Evolutionary conservation across 1,139 yeast genomes (phyloP).

Genomic region (Kurtzmaniella quercitrusa): DNA sequence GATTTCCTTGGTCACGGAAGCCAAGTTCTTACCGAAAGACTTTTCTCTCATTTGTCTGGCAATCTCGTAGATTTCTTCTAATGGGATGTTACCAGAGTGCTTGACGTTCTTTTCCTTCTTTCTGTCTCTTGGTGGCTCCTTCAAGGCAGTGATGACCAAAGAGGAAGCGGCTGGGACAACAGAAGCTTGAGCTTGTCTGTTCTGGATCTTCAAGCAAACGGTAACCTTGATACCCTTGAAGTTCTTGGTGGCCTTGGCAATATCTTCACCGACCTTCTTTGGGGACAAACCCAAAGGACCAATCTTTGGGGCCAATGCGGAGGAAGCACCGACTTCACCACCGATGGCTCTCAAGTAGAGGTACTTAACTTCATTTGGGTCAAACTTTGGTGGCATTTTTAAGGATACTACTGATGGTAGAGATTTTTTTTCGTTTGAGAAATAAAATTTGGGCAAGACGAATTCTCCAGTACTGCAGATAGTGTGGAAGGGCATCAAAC

Average conservation of each 20-base stretch:
- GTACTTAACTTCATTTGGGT: slow-evolving; percentile 97
- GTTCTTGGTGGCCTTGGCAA: slow-evolving; percentile 99
- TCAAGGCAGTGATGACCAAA: slow-evolving; percentile 96
- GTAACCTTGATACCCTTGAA: slow-evolving; percentile 99
- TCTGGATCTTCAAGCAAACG: slow-evolving; percentile 97
- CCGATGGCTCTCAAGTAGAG: slow-evolving; percentile 99
- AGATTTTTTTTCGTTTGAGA: neutral
- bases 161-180: slow-evolving; percentile 99
- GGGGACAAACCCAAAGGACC: slow-evolving; percentile 99
- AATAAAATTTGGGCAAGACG: neutral
- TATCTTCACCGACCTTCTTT: slow-evolving; percentile 99
- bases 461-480: slow-evolving; percentile 1
- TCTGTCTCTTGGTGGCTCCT: slow-evolving; percentile 99
- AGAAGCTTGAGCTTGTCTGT: slow-evolving; percentile 99
- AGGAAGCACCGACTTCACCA: slow-evolving; percentile 99
- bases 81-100: slow-evolving; percentile 98
- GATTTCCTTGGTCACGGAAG: slow-evolving; percentile 97
- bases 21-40: slow-evolving; percentile 96
- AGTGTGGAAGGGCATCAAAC: neutral
- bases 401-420: slow-evolving; percentile 5
- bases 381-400: slow-evolving; percentile 94
- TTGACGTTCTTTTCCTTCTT: slow-evolving; percentile 99
- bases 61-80: slow-evolving; percentile 94
- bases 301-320: slow-evolving; percentile 99
- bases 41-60: slow-evolving; percentile 98